Evolutionary conservation across 495 filamentous ascomycete genomes (phyloP).

Genomic region (Rostrohypoxylon terebratum): DNA sequence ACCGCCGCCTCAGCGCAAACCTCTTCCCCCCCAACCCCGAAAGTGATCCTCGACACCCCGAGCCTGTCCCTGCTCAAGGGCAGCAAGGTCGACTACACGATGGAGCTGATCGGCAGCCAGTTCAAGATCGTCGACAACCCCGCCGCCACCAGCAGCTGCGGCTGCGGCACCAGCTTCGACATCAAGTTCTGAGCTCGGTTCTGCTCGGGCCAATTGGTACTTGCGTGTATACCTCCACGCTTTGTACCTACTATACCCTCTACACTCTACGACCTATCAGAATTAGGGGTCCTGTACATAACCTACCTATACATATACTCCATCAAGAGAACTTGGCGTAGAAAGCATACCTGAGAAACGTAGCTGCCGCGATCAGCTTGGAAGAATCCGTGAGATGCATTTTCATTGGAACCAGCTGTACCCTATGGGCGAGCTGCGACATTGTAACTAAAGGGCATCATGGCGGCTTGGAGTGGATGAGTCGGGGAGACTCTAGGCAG

Average conservation of each 20-base stretch:
- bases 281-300: conserved; percentile 4
- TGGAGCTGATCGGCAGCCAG: conserved; percentile 96
- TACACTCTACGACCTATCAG: neutral
- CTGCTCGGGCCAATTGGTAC: no score
- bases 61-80: conserved; percentile 91
- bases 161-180: conserved; percentile 98
- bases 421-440: neutral
- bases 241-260: neutral
- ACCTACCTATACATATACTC: neutral
- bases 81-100: conserved; percentile 94
- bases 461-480: neutral
- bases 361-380: neutral
- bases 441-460: neutral
- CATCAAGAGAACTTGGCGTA: neutral
- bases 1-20: neutral
- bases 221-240: no score
- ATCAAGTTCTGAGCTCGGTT: conserved; percentile 67
- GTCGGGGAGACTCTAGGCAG: neutral
- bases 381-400: neutral
- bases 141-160: conserved; percentile 90
- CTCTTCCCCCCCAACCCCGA: conserved; percentile 64
- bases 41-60: conserved; percentile 87
- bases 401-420: neutral
- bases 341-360: neutral
- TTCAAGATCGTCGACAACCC: conserved; percentile 98